phyloP scores from a whole-genome alignment of 768 basidiomycete species.

The Hortiboletus flavorubellus region DNA sequence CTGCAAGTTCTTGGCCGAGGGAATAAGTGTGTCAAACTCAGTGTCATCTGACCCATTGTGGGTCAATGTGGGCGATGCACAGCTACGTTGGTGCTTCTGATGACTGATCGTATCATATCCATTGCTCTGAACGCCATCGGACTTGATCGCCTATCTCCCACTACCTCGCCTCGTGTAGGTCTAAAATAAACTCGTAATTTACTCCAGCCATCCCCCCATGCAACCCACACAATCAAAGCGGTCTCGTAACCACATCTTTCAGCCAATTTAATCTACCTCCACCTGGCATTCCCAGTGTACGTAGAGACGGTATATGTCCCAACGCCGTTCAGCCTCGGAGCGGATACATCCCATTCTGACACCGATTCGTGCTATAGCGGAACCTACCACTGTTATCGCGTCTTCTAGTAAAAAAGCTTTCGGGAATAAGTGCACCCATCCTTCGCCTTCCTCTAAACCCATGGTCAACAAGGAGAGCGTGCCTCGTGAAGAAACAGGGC shows the following conservation, averaged over 20 bases:
- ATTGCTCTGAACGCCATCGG: too few relatives aligned
- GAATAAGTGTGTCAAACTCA: too few relatives aligned
- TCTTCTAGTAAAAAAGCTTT: neutral
- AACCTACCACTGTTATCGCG: neutral
- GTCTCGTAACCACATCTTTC: neutral
- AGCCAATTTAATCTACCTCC: neutral
- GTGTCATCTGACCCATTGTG: too few relatives aligned
- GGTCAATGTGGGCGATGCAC: too few relatives aligned
- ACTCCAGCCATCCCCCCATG: neutral
- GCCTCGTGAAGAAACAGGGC: neutral
- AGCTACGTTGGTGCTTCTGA: too few relatives aligned
- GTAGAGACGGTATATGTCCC: neutral
- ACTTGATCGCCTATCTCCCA: too few relatives aligned
- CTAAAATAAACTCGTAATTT: neutral
- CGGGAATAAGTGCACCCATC: neutral
- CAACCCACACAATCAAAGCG: neutral
- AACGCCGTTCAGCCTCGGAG: neutral
- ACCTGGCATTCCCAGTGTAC: neutral
- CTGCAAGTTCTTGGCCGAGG: too few relatives aligned
- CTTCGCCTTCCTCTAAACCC: neutral
- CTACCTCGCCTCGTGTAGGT: too few relatives aligned
- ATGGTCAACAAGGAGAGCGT: neutral
- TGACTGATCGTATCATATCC: too few relatives aligned
- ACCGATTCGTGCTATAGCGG: neutral
- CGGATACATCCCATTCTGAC: neutral